Conservation (phyloP, 2,329 filamentous ascomycete species). For the Dothideomycetes sp. region DNA sequence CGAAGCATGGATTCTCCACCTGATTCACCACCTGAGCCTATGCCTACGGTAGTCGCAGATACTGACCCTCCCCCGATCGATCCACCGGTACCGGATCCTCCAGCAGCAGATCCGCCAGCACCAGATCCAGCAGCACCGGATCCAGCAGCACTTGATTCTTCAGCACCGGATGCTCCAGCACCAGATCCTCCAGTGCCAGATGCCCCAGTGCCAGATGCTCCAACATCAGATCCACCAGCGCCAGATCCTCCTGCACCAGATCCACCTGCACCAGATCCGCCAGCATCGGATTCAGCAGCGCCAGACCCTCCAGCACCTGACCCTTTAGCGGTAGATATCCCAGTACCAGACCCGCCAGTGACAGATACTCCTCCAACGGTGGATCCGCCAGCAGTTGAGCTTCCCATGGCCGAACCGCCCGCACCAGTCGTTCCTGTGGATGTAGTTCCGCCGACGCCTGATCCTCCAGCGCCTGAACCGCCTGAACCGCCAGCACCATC, state of each 20-base stretch:
- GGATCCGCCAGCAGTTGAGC: not conserved
- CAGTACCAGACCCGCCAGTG: not conserved
- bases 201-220: not conserved
- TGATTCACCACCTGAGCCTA: slow-evolving; percentile 7
- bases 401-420: not conserved
- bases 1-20: slow-evolving; percentile 6
- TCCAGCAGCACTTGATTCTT: not conserved
- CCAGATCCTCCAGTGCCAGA: not conserved
- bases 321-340: not conserved
- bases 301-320: not conserved
- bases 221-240: not conserved
- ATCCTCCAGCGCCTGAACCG: too few relatives aligned
- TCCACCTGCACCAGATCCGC: not conserved
- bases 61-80: slow-evolving; percentile 3
- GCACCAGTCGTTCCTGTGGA: too few relatives aligned
- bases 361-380: not conserved
- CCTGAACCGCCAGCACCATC: too few relatives aligned
- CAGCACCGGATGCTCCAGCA: not conserved
- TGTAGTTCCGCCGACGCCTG: too few relatives aligned
- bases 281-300: not conserved
- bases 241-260: not conserved
- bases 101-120: not conserved
- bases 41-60: slow-evolving; percentile 5
- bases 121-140: slow-evolving; percentile 1
- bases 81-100: not conserved